These are phyloP conservation scores for Agaricales sp. DNA, from an alignment of 1,284 basidiomycete genomes.

Conservation along the genomic window DNA sequence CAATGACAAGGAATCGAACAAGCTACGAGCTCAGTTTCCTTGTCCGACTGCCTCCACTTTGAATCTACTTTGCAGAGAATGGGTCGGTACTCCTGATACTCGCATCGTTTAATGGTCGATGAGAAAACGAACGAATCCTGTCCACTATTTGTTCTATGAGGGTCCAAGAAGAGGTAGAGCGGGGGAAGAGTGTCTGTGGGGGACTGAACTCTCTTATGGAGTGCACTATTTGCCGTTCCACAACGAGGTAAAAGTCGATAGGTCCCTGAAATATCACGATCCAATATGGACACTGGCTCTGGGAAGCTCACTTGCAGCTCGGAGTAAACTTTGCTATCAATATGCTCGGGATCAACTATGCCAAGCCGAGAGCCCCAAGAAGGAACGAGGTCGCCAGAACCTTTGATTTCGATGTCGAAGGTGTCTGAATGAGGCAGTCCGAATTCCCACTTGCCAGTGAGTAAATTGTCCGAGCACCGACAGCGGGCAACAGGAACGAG, in stretches of 20 bases:
- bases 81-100: constrained; percentile 73
- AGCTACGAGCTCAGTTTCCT: constrained; percentile 35
- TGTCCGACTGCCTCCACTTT: constrained; percentile 64
- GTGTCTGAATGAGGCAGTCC: constrained; percentile 58
- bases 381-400: constrained; percentile 63
- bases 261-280: constrained; percentile 72
- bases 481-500: constrained; percentile 76
- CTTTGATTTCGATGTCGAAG: constrained; percentile 53
- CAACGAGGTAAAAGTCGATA: constrained; percentile 81
- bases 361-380: constrained; percentile 84
- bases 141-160: constrained; percentile 67
- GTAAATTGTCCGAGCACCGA: constrained; percentile 42
- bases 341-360: constrained; percentile 55
- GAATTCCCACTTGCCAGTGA: constrained; percentile 76
- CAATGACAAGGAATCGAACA: constrained; percentile 61
- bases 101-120: constrained; percentile 64
- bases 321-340: constrained; percentile 60
- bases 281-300: constrained; percentile 41
- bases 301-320: constrained; percentile 55
- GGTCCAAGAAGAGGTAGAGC: constrained; percentile 80
- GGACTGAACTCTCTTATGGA: constrained; percentile 57
- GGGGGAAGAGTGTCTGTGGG: constrained; percentile 40
- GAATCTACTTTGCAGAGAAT: constrained; percentile 62
- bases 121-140: constrained; percentile 80
- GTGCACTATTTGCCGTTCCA: constrained; percentile 81